Evolutionary conservation across 202 grass and related monocot species (phyloP).

Genomic region (Panicum hallii): DNA sequence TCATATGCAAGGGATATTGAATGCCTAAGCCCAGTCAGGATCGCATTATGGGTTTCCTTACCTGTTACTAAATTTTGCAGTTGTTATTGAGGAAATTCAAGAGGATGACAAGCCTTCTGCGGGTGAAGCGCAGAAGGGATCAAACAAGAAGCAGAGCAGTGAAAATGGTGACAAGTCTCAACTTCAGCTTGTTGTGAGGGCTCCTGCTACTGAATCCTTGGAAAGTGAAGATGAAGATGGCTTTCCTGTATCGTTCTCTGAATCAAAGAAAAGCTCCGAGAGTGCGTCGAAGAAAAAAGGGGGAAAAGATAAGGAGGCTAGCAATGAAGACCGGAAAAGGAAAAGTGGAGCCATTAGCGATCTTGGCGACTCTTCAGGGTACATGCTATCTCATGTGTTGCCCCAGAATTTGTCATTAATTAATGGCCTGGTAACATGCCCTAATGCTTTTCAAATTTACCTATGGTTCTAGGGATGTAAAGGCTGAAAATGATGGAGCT

Average conservation of each 20-base stretch:
- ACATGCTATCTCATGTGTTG: slow-evolving; percentile 22
- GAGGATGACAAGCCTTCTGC: slow-evolving; percentile 72
- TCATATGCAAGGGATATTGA: neutral
- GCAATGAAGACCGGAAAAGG: slow-evolving; percentile 67
- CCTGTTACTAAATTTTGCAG: slow-evolving; percentile 46
- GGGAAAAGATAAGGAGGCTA: slow-evolving; percentile 21
- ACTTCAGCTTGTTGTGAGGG: slow-evolving; percentile 59
- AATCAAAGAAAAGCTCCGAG: slow-evolving; percentile 53
- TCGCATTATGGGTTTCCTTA: slow-evolving; percentile 21
- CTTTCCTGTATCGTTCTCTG: slow-evolving; percentile 68
- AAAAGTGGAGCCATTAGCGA: slow-evolving; percentile 57
- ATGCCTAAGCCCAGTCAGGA: neutral
- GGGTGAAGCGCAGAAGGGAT: slow-evolving; percentile 49
- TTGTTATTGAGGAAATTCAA: slow-evolving; percentile 95
- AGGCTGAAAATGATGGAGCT: slow-evolving; percentile 33
- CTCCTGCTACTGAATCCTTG: slow-evolving; percentile 40
- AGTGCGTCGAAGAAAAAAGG: slow-evolving; percentile 34
- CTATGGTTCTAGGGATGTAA: slow-evolving; percentile 39
- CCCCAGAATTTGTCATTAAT: slow-evolving; percentile 22
- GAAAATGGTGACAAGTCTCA: slow-evolving; percentile 61
- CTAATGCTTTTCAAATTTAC: slow-evolving; percentile 30
- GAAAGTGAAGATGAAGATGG: slow-evolving; percentile 98
- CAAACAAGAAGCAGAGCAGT: slow-evolving; percentile 58
- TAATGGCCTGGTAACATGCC: neutral
- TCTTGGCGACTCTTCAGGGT: slow-evolving; percentile 52